A percentile compares a stretch with the other conserved stretches of the same genome.
Conservation (phyloP, 1,139 yeast species). For the Suhomyces ambrosiae region DNA sequence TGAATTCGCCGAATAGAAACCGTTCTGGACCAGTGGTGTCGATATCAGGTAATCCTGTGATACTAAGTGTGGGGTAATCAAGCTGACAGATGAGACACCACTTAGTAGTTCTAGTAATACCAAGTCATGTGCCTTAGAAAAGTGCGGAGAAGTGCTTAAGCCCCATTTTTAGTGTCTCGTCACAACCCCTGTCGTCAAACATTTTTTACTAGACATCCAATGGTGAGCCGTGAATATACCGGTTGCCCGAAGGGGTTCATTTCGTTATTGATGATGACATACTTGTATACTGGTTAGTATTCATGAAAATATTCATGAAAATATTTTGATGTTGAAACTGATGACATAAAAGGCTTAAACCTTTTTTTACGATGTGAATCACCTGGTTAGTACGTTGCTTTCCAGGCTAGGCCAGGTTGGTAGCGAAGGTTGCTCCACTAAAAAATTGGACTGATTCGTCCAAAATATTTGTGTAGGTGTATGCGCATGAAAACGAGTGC, state of each 20-base stretch:
- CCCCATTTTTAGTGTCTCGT: conserved; percentile 1
- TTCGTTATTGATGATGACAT: not conserved
- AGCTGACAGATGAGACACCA: too few species aligned
- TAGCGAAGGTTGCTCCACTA: not conserved
- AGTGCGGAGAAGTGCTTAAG: conserved; percentile 5
- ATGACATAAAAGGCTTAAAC: too few species aligned
- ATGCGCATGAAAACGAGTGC: too few species aligned
- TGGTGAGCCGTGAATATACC: conserved; percentile 1
- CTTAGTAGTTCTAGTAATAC: too few species aligned
- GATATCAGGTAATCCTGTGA: not conserved
- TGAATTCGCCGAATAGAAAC: too few species aligned
- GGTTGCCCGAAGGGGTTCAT: conserved; percentile 1
- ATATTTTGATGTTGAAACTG: too few species aligned
- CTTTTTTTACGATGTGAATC: too few species aligned
- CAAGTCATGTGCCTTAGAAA: not conserved
- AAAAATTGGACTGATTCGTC: too few species aligned
- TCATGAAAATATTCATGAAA: too few species aligned
- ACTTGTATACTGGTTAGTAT: too few species aligned
- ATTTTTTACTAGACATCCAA: not conserved
- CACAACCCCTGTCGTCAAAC: not conserved
- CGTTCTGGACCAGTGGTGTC: too few species aligned
- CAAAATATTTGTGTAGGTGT: too few species aligned
- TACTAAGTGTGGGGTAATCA: not conserved
- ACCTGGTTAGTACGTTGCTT: not conserved
- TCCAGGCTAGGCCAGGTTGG: not conserved